These are phyloP conservation scores for Chlamydomonas urium DNA, from an alignment of 139 green algal species.

Conservation along the genomic window DNA sequence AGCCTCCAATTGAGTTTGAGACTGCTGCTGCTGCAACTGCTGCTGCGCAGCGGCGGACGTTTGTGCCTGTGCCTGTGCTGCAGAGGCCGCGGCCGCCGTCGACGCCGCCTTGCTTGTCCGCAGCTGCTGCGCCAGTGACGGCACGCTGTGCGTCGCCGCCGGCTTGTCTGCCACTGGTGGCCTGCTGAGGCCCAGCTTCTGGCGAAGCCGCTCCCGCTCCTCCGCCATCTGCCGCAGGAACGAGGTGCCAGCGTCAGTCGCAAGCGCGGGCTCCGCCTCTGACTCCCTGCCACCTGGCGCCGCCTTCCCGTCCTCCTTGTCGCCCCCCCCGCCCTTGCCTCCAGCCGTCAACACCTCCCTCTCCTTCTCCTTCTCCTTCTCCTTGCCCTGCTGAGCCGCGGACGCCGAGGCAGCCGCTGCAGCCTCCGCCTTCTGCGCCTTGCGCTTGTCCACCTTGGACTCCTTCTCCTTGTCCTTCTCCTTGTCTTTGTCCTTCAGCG, in stretches of 20 bases:
- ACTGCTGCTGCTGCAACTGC: no score
- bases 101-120: background rate
- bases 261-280: conserved; percentile 19
- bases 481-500: background rate
- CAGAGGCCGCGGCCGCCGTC: no score
- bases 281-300: background rate
- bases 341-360: background rate
- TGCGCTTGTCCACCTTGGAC: background rate
- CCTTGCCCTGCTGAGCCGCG: background rate
- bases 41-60: no score
- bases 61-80: no score
- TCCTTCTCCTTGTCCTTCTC: background rate
- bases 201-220: conserved; percentile 33
- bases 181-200: conserved; percentile 28
- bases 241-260: conserved; percentile 30
- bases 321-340: no score
- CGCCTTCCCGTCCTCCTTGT: background rate
- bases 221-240: conserved; percentile 22
- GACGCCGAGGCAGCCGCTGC: background rate
- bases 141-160: background rate
- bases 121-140: background rate
- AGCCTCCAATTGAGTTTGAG: no score
- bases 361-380: background rate
- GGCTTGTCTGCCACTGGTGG: background rate
- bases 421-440: background rate